Conservation (phyloP, 305 asterid species). For the Fraxinus ornus region DNA sequence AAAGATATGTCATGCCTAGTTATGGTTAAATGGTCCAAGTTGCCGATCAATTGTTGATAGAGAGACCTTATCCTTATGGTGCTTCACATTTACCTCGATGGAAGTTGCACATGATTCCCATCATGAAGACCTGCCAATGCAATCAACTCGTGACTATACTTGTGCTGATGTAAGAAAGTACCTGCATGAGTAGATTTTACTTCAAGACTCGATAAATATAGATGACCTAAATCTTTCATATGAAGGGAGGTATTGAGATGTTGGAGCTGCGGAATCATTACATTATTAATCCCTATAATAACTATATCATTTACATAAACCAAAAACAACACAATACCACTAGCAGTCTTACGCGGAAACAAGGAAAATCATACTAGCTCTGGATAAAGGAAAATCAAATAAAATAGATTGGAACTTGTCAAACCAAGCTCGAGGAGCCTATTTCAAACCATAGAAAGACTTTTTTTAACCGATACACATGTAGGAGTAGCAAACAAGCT, state of each 20-base stretch:
- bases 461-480: neutral
- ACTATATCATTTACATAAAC: neutral
- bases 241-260: neutral
- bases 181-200: neutral
- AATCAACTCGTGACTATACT: neutral
- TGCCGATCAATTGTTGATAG: neutral
- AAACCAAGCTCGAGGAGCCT: neutral
- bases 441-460: neutral
- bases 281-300: neutral
- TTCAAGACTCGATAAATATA: neutral
- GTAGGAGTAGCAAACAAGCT: neutral
- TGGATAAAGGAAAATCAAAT: neutral
- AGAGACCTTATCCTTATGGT: neutral
- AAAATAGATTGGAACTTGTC: neutral
- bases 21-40: neutral
- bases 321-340: neutral
- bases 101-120: neutral
- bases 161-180: neutral
- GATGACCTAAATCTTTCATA: neutral
- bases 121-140: neutral
- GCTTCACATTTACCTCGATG: neutral
- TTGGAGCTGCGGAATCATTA: neutral
- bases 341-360: neutral
- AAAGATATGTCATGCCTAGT: neutral
- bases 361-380: neutral